Conservation (phyloP, 805 yeast genomes). For the Scheffersomyces ergatensis region DNA sequence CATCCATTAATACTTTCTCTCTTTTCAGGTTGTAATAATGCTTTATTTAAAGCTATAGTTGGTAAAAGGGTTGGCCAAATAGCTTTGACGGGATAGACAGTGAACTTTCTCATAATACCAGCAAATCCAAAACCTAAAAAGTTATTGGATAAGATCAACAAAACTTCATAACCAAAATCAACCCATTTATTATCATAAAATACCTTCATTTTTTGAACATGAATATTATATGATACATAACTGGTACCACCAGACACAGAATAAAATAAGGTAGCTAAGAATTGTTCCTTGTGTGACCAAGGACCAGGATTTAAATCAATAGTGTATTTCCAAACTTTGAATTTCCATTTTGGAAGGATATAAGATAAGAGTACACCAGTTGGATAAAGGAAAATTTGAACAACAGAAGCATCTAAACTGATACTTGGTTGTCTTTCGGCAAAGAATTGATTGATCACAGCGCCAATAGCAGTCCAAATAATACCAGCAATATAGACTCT, state of each 20-base stretch:
- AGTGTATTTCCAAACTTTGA: conserved; percentile 21
- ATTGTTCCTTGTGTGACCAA: conserved; percentile 64
- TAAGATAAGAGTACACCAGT: conserved; percentile 33
- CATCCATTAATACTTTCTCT: conserved; percentile 28
- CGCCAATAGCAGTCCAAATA: conserved; percentile 49
- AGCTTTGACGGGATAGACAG: conserved; percentile 20
- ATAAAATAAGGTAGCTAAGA: conserved; percentile 51
- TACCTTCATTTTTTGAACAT: conserved; percentile 15
- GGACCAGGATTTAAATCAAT: conserved; percentile 46
- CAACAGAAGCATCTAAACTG: conserved; percentile 35
- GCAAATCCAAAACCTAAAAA: conserved; percentile 29
- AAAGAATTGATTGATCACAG: conserved; percentile 57
- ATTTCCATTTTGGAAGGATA: conserved; percentile 36
- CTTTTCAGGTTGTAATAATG: conserved; percentile 20
- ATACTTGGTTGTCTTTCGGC: conserved; percentile 52
- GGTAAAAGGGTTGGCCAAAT: conserved; percentile 29
- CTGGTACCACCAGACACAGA: conserved; percentile 28
- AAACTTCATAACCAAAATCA: conserved; percentile 21
- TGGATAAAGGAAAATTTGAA: conserved; percentile 45
- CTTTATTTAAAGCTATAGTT: conserved; percentile 26
- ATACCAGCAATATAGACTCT: conserved; percentile 52
- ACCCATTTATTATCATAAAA: conserved; percentile 25
- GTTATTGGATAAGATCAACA: conserved; percentile 19
- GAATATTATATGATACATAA: conserved; percentile 28
- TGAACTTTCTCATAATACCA: conserved; percentile 24